A percentile compares a stretch with the other conserved stretches of the same genome.
Evolutionary conservation across 1,284 basidiomycete species (phyloP).

Genomic region (Ustilago hordei): DNA sequence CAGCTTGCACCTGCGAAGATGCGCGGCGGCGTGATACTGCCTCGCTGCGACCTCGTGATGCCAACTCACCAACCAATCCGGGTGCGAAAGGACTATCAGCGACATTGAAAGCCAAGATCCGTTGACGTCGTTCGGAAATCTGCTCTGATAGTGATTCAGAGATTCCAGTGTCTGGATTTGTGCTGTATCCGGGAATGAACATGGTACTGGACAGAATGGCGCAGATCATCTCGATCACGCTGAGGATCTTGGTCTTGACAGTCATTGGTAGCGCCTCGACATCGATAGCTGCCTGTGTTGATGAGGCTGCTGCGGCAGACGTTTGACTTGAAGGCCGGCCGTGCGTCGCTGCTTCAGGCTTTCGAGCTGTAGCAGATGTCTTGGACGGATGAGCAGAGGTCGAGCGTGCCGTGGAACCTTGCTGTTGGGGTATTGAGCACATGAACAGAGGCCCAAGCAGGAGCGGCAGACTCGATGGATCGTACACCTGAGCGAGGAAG

Average conservation of each 20-base stretch:
- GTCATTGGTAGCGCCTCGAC: slow-evolving; percentile 46
- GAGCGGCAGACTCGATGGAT: slow-evolving; percentile 30
- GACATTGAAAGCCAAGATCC: slow-evolving; percentile 38
- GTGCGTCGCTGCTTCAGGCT: neutral
- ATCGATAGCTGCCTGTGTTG: slow-evolving; percentile 5
- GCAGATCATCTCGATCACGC: slow-evolving; percentile 59
- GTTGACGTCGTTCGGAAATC: slow-evolving; percentile 38
- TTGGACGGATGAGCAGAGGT: slow-evolving; percentile 7
- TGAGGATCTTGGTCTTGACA: slow-evolving; percentile 46
- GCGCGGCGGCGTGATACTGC: slow-evolving; percentile 1
- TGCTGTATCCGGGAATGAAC: slow-evolving; percentile 41
- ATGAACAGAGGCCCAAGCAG: slow-evolving; percentile 57
- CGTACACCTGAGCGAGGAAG: slow-evolving; percentile 43
- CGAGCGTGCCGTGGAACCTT: neutral
- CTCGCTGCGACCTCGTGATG: slow-evolving; percentile 24
- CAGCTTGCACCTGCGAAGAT: slow-evolving; percentile 30
- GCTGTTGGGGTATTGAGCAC: slow-evolving; percentile 37
- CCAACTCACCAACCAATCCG: neutral
- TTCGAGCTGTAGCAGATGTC: neutral
- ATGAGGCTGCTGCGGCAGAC: neutral
- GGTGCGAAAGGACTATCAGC: slow-evolving; percentile 31
- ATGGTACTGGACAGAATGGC: slow-evolving; percentile 55
- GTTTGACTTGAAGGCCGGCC: neutral
- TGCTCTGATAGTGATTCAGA: slow-evolving; percentile 28
- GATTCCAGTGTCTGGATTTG: neutral